phyloP scores from a whole-genome alignment of 495 filamentous ascomycete species.

The Alectoria sarmentosa region DNA sequence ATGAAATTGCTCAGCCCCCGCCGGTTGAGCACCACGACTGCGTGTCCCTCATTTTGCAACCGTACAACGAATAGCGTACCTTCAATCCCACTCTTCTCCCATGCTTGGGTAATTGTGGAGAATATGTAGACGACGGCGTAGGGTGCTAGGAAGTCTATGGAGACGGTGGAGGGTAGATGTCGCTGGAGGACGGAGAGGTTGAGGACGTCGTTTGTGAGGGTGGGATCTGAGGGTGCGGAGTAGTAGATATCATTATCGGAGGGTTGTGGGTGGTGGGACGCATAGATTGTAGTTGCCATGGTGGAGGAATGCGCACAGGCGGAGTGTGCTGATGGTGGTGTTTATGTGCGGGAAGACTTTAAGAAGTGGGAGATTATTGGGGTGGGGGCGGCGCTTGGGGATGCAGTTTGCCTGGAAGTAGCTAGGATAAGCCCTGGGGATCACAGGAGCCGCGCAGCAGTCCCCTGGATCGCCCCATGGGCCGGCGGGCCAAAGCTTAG shows the following conservation, averaged over 20 bases:
- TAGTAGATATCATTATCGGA: neutral
- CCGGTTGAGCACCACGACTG: constrained; percentile 55
- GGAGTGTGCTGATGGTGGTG: neutral
- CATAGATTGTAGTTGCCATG: neutral
- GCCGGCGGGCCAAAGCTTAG: neutral
- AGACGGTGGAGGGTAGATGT: constrained; percentile 58
- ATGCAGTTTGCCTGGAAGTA: neutral
- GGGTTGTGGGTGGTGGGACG: neutral
- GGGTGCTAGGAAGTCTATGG: constrained; percentile 66
- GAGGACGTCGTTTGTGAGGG: constrained; percentile 67
- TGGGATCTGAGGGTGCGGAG: neutral
- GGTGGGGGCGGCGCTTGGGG: neutral
- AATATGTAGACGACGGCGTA: constrained; percentile 78
- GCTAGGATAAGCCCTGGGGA: neutral
- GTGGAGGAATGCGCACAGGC: neutral
- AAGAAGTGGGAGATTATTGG: neutral
- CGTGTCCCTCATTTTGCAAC: constrained; percentile 46
- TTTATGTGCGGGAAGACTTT: neutral
- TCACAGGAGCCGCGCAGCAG: neutral
- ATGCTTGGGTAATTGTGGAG: constrained; percentile 48
- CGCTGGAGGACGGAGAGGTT: constrained; percentile 74
- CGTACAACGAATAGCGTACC: constrained; percentile 73
- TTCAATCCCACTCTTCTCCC: constrained; percentile 74
- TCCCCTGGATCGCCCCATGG: neutral
- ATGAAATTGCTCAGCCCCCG: constrained; percentile 53